Percentiles rank a stretch among this genome's conserved stretches.
Conservation (phyloP, 768 basidiomycete species). For the Calocybe cyanea region DNA sequence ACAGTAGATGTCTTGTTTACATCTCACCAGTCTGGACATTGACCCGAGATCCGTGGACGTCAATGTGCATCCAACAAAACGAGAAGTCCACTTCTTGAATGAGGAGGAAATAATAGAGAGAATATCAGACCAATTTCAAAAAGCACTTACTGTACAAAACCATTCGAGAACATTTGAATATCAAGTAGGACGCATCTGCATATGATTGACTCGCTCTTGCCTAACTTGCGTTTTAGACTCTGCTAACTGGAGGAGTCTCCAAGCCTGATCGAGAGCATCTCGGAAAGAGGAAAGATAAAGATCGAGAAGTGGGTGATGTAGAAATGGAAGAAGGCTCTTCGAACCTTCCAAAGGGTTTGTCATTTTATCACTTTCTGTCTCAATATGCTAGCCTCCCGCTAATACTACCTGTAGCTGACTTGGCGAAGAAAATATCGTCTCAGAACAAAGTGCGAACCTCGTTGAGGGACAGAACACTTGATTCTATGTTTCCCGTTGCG, state of each 20-base stretch:
- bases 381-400: not conserved
- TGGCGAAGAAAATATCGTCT: conserved; percentile 55
- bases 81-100: conserved; percentile 91
- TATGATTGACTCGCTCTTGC: not conserved
- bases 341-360: conserved; percentile 21
- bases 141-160: conserved; percentile 55
- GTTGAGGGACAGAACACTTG: conserved; percentile 81
- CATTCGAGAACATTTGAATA: conserved; percentile 71
- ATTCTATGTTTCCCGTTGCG: conserved; percentile 85
- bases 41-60: conserved; percentile 90
- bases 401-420: conserved; percentile 7
- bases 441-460: conserved; percentile 94
- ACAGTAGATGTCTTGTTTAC: conserved; percentile 2
- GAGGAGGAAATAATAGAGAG: conserved; percentile 82
- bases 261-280: conserved; percentile 23
- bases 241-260: conserved; percentile 51
- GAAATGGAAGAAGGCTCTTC: conserved; percentile 24
- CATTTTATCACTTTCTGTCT: not conserved
- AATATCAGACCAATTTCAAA: conserved; percentile 71
- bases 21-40: conserved; percentile 59
- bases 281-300: conserved; percentile 40
- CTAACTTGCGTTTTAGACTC: conserved; percentile 37
- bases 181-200: conserved; percentile 41
- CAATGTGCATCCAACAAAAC: conserved; percentile 97
- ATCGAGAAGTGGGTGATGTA: conserved; percentile 23